phyloP scores from a whole-genome alignment of 208 protist genomes.

The Crithidia fasciculata region DNA sequence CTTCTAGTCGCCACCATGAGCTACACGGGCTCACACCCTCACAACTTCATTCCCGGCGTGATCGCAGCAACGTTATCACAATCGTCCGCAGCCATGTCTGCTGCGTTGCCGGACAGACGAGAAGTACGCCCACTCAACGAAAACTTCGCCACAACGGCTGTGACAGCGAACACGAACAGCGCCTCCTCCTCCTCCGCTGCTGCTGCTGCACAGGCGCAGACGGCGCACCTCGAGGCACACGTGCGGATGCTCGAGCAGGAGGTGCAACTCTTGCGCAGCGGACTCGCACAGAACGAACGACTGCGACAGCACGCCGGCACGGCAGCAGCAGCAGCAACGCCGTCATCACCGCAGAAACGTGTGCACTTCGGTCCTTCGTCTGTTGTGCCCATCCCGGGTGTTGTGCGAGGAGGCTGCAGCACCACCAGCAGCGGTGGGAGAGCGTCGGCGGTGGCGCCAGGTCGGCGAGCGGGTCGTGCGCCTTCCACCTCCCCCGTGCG shows the following conservation, averaged over 20 bases:
- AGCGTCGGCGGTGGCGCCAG: no score
- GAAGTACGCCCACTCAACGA: slow-evolving; percentile 6
- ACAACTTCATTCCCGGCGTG: neutral
- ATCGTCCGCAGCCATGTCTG: neutral
- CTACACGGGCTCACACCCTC: slow-evolving; percentile 4
- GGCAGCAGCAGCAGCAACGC: neutral
- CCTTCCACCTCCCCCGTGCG: neutral
- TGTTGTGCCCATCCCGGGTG: slow-evolving; percentile 11
- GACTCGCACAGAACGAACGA: slow-evolving; percentile 20
- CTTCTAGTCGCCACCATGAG: neutral
- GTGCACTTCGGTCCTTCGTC: slow-evolving; percentile 31
- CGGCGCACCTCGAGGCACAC: slow-evolving; percentile 55
- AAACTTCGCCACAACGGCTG: neutral
- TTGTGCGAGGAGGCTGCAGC: neutral
- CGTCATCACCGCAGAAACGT: neutral
- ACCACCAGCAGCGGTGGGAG: no score
- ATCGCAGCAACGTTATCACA: neutral
- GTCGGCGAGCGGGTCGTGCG: no score
- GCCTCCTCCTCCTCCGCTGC: neutral
- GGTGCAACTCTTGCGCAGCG: slow-evolving; percentile 50
- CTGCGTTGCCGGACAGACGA: neutral
- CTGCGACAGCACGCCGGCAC: slow-evolving; percentile 4
- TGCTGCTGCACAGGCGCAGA: slow-evolving; percentile 2
- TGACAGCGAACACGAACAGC: neutral
- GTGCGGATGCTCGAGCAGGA: slow-evolving; percentile 66